phyloP scores from a whole-genome alignment of 345 rosid genomes.

The Corymbia maculata region DNA sequence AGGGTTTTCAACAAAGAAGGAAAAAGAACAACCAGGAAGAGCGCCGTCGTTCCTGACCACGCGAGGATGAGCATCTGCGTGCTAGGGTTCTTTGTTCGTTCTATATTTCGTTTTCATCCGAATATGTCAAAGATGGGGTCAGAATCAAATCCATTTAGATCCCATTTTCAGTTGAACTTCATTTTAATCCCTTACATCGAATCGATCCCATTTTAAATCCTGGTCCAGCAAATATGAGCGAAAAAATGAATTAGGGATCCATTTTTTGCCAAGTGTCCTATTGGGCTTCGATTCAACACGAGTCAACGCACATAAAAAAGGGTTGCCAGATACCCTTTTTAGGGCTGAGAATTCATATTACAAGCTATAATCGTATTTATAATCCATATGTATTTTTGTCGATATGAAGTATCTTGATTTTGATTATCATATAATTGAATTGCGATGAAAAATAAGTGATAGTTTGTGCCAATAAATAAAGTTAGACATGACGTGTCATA shows the following conservation, averaged over 20 bases:
- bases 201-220: neutral
- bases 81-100: too few species aligned
- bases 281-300: neutral
- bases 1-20: neutral
- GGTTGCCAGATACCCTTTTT: neutral
- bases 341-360: too few species aligned
- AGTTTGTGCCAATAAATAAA: rapidly evolving
- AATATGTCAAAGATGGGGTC: too few species aligned
- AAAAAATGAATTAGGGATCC: neutral
- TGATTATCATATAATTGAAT: too few species aligned
- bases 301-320: neutral
- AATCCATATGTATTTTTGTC: too few species aligned
- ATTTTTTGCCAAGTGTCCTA: neutral
- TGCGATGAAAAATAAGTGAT: rapidly evolving
- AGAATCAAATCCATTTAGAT: too few species aligned
- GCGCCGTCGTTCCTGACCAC: too few species aligned
- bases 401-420: neutral
- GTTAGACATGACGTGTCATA: too few species aligned
- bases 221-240: neutral
- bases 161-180: too few species aligned
- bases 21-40: neutral
- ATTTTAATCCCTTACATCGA: too few species aligned
- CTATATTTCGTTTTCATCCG: too few species aligned
- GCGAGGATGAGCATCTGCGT: neutral
- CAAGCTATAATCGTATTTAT: too few species aligned